Percentiles rank a stretch among this genome's conserved stretches.
These are phyloP conservation scores for Pseudogymnoascus verrucosus DNA, from an alignment of 2,329 filamentous ascomycete genomes.

Conservation along the genomic window DNA sequence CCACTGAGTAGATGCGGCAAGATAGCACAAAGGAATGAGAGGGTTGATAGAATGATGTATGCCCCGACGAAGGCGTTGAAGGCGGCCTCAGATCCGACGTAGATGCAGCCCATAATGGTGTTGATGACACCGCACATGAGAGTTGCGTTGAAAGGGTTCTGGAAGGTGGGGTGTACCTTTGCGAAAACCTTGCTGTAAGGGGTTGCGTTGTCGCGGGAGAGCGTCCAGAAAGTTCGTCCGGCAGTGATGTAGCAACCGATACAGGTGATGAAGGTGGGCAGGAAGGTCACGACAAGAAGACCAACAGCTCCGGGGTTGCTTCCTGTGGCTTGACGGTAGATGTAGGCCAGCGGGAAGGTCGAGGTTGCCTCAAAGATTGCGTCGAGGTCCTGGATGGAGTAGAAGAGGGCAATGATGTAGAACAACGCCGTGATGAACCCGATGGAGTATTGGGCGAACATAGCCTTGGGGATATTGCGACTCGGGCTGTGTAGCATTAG, in stretches of 20 bases:
- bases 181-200: constrained; percentile 41
- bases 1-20: constrained; percentile 42
- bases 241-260: constrained; percentile 49
- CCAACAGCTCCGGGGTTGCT: constrained; percentile 41
- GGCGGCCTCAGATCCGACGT: constrained; percentile 53
- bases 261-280: constrained; percentile 41
- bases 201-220: constrained; percentile 48
- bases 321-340: constrained; percentile 52
- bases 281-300: constrained; percentile 42
- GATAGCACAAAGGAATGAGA: constrained; percentile 55
- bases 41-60: constrained; percentile 43
- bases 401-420: constrained; percentile 46
- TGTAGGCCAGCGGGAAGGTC: constrained; percentile 53
- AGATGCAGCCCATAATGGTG: constrained; percentile 52
- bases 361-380: constrained; percentile 39
- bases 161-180: constrained; percentile 35
- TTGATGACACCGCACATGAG: constrained; percentile 39
- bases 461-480: constrained; percentile 42
- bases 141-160: constrained; percentile 46
- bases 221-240: constrained; percentile 52
- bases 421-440: constrained; percentile 42
- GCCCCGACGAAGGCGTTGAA: constrained; percentile 57
- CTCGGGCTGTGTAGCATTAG: constrained; percentile 23
- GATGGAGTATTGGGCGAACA: constrained; percentile 39
- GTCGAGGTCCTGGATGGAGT: constrained; percentile 46